These are phyloP conservation scores for Phytophthora citrophthora DNA, from an alignment of 352 stramenopile genomes.

Conservation along the genomic window DNA sequence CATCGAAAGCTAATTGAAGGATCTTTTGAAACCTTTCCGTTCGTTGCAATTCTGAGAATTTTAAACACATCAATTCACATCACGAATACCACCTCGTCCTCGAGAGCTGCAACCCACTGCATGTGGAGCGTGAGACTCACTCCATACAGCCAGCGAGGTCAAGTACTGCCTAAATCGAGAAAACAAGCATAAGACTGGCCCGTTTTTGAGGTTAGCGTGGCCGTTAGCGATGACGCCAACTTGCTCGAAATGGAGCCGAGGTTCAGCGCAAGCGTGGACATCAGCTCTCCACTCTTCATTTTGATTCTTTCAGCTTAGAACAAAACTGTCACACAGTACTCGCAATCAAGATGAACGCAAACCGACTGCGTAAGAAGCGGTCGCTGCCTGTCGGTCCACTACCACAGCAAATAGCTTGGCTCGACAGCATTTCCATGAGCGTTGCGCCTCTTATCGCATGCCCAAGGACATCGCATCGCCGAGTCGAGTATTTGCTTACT, in stretches of 20 bases:
- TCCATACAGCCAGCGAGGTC: neutral
- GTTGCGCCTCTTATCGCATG: conserved; percentile 26
- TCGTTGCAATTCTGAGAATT: neutral
- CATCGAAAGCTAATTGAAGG: conserved; percentile 4
- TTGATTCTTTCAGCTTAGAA: conserved; percentile 12
- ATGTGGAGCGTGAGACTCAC: conserved; percentile 16
- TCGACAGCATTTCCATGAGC: conserved; percentile 35
- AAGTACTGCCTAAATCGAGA: conserved; percentile 13
- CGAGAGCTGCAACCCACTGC: conserved; percentile 5
- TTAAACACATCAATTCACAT: conserved; percentile 3
- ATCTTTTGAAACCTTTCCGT: conserved; percentile 6
- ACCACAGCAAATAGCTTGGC: conserved; percentile 36
- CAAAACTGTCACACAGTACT: neutral
- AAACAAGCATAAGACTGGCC: conserved; percentile 19
- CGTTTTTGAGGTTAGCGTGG: conserved; percentile 6
- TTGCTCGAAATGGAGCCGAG: conserved; percentile 10
- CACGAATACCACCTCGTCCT: neutral
- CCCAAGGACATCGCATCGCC: conserved; percentile 19
- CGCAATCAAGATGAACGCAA: conserved; percentile 20
- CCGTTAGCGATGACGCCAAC: conserved; percentile 22
- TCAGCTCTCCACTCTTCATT: conserved; percentile 18
- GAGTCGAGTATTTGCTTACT: conserved; percentile 40
- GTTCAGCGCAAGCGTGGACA: conserved; percentile 6
- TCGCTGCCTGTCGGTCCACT: conserved; percentile 17
- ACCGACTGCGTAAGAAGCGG: conserved; percentile 29